phyloP scores from a whole-genome alignment of 2,329 filamentous ascomycete genomes.

The Penicillium carneum region DNA sequence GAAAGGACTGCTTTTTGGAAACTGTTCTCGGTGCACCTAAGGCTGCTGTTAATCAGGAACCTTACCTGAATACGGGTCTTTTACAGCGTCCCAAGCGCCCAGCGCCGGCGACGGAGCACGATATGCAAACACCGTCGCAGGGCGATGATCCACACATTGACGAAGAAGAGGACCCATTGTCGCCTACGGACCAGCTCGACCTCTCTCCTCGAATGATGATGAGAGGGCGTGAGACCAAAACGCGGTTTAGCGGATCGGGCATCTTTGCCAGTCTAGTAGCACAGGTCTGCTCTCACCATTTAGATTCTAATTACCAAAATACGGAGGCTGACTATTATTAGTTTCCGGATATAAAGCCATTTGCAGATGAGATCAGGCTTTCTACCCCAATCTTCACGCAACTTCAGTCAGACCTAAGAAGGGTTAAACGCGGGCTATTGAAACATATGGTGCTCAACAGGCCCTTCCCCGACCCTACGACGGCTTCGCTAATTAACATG shows the following conservation, averaged over 20 bases:
- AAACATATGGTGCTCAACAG: slow-evolving; percentile 42
- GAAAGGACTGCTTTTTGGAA: slow-evolving; percentile 44
- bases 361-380: slow-evolving; percentile 49
- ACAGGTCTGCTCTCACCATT: slow-evolving; percentile 42
- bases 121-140: slow-evolving; percentile 15
- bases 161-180: slow-evolving; percentile 35
- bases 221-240: slow-evolving; percentile 49
- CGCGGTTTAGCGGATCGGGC: slow-evolving; percentile 52
- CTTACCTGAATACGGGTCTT: slow-evolving; percentile 39
- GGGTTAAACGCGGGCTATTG: slow-evolving; percentile 43
- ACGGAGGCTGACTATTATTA: slow-evolving; percentile 31
- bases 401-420: slow-evolving; percentile 45
- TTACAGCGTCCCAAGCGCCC: slow-evolving; percentile 39
- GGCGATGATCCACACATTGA: slow-evolving; percentile 24
- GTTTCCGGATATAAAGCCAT: slow-evolving; percentile 50
- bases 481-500: slow-evolving; percentile 41
- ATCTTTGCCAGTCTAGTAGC: slow-evolving; percentile 51
- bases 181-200: slow-evolving; percentile 44
- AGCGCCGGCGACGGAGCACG: slow-evolving; percentile 9
- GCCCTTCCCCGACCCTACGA: slow-evolving; percentile 42
- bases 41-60: slow-evolving; percentile 44
- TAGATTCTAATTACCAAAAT: background rate
- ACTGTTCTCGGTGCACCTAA: slow-evolving; percentile 47
- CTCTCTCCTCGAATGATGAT: slow-evolving; percentile 47
- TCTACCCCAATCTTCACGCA: slow-evolving; percentile 47